Evolutionary conservation across 176 grass and related monocot species (phyloP).

Genomic region (Musa schizocarpa): DNA sequence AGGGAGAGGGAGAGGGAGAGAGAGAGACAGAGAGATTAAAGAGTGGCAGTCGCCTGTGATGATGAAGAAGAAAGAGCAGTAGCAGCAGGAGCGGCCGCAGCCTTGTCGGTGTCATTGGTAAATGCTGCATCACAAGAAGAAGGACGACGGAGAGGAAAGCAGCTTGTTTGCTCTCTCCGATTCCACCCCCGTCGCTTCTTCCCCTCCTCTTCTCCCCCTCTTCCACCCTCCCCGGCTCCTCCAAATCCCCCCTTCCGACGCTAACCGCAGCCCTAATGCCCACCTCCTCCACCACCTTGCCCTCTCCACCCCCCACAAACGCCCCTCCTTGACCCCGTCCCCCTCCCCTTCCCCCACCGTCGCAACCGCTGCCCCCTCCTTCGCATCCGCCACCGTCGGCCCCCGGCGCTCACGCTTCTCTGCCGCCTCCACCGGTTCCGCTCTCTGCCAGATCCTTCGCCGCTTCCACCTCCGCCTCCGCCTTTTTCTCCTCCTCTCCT

Average conservation of each 20-base stretch:
- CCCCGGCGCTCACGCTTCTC: neutral
- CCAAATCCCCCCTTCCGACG: neutral
- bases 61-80: no score
- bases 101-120: no score
- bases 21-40: no score
- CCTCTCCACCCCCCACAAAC: conserved; percentile 27
- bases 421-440: neutral
- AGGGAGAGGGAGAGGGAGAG: no score
- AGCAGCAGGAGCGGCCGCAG: no score
- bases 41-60: no score
- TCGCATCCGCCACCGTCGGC: conserved; percentile 7
- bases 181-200: no score
- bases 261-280: conserved; percentile 13
- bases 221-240: neutral
- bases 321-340: conserved; percentile 29
- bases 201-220: neutral
- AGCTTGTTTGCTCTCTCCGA: no score
- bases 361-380: neutral
- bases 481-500: conserved; percentile 58
- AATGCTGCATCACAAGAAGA: no score
- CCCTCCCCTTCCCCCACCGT: conserved; percentile 13
- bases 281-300: conserved; percentile 42
- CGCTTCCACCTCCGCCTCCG: neutral
- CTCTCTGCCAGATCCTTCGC: conserved; percentile 23
- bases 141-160: no score